phyloP scores from a whole-genome alignment of 2,329 filamentous ascomycete species.

The Fusarium napiforme region DNA sequence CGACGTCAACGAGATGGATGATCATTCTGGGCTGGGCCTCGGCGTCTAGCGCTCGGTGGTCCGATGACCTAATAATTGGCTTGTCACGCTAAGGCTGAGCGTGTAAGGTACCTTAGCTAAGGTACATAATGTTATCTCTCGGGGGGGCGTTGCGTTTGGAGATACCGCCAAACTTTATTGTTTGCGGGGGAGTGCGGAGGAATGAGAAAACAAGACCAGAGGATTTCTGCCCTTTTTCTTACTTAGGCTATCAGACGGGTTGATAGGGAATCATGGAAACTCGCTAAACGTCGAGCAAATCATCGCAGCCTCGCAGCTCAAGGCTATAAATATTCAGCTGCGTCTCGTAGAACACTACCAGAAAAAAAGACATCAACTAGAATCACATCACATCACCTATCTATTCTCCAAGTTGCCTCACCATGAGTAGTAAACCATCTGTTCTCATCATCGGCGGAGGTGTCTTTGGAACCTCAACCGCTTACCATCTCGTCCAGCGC shows the following conservation, averaged over 20 bases:
- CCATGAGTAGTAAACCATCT: constrained; percentile 45
- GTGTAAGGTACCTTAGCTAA: not conserved
- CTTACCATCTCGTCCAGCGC: constrained; percentile 55
- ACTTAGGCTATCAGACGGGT: not conserved
- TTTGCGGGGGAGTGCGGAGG: constrained; percentile 6
- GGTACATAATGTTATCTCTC: not conserved
- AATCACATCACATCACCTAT: not conserved
- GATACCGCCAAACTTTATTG: not conserved
- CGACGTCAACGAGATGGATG: not conserved
- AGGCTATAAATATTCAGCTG: not conserved
- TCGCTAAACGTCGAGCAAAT: not conserved
- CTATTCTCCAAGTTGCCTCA: not conserved
- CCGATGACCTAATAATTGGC: not conserved
- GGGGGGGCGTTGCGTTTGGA: not conserved
- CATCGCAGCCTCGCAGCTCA: not conserved
- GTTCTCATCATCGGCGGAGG: constrained; percentile 58
- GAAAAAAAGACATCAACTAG: not conserved
- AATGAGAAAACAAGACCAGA: constrained; percentile 10
- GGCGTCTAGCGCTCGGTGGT: not conserved
- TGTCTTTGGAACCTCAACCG: constrained; percentile 63
- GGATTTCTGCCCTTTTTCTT: not conserved
- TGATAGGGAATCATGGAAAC: not conserved
- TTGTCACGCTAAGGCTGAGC: not conserved
- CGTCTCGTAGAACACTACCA: not conserved
- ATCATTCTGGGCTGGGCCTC: not conserved